Percentiles rank a stretch among this genome's conserved stretches.
These are phyloP conservation scores for Brettanomyces sp. DNA, from an alignment of 805 yeast species.

Conservation along the genomic window DNA sequence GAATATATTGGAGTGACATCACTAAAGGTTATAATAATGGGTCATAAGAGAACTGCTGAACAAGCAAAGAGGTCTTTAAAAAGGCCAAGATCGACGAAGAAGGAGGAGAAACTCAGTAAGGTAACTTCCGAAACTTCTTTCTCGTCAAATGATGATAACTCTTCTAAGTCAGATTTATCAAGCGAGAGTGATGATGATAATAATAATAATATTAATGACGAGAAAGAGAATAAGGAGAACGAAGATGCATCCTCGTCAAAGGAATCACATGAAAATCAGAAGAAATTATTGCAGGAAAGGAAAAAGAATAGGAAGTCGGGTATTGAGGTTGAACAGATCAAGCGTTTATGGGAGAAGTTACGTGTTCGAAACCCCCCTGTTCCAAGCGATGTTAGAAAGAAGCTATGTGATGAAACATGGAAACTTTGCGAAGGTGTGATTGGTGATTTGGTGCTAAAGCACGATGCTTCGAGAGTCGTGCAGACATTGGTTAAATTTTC, in stretches of 20 bases:
- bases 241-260: conserved; percentile 36
- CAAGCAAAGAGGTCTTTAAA: conserved; percentile 6
- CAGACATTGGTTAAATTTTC: conserved; percentile 89
- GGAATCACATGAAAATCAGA: conserved; percentile 78
- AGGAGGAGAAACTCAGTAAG: conserved; percentile 14
- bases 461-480: conserved; percentile 92
- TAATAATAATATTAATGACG: conserved; percentile 17
- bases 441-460: conserved; percentile 82
- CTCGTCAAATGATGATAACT: conserved; percentile 10
- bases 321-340: conserved; percentile 71
- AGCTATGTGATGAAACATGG: conserved; percentile 80
- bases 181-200: conserved; percentile 24
- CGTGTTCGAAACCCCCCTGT: conserved; percentile 79
- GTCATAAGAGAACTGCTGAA: conserved; percentile 14
- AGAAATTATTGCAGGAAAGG: conserved; percentile 67
- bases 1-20: too few relatives aligned
- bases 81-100: conserved; percentile 19
- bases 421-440: conserved; percentile 66
- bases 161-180: conserved; percentile 19
- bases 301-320: conserved; percentile 86
- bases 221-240: conserved; percentile 1
- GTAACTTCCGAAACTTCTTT: too few relatives aligned
- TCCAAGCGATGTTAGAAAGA: conserved; percentile 66
- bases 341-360: conserved; percentile 82
- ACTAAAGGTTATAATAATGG: background rate